Percentiles rank a stretch among this genome's conserved stretches.
Conservation (phyloP, 306 rosid genomes). For the Cicer bijugum region DNA sequence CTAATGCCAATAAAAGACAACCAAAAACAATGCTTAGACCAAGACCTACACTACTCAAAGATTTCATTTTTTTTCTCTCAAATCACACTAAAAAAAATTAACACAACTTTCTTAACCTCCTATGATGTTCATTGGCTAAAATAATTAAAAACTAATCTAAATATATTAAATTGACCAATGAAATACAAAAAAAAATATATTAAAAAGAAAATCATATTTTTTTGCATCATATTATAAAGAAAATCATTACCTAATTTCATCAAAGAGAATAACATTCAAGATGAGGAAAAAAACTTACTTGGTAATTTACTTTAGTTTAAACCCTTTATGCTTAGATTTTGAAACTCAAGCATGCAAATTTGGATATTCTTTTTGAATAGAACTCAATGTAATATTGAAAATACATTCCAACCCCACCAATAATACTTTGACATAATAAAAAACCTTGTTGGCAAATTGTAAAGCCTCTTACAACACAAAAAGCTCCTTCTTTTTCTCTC, state of each 20-base stretch:
- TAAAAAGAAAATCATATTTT: no score
- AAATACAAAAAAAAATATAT: neutral
- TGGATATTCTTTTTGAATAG: conserved; percentile 40
- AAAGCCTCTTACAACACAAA: conserved; percentile 47
- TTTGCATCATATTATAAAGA: neutral
- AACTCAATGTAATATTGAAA: conserved; percentile 20
- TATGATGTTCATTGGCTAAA: conserved; percentile 31
- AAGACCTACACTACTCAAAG: conserved; percentile 91
- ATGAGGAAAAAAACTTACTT: conserved; percentile 42
- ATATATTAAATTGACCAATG: conserved; percentile 9
- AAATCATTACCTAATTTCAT: conserved; percentile 41
- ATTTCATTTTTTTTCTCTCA: conserved; percentile 67
- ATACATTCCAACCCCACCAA: conserved; percentile 36
- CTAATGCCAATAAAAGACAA: conserved; percentile 86
- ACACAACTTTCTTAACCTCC: conserved; percentile 14
- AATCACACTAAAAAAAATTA: conserved; percentile 57
- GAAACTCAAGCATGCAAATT: conserved; percentile 46
- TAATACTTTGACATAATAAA: conserved; percentile 37
- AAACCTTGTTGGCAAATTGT: conserved; percentile 47
- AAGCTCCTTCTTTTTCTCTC: conserved; percentile 24
- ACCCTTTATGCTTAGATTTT: conserved; percentile 30
- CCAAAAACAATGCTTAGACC: conserved; percentile 89
- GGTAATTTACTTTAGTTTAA: conserved; percentile 19
- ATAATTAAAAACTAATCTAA: conserved; percentile 11
- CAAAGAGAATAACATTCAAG: conserved; percentile 40